A percentile compares a stretch with the other conserved stretches of the same genome.
Evolutionary conservation across 2,329 filamentous ascomycete species (phyloP).

Genomic region (Cladosporium colombiae): DNA sequence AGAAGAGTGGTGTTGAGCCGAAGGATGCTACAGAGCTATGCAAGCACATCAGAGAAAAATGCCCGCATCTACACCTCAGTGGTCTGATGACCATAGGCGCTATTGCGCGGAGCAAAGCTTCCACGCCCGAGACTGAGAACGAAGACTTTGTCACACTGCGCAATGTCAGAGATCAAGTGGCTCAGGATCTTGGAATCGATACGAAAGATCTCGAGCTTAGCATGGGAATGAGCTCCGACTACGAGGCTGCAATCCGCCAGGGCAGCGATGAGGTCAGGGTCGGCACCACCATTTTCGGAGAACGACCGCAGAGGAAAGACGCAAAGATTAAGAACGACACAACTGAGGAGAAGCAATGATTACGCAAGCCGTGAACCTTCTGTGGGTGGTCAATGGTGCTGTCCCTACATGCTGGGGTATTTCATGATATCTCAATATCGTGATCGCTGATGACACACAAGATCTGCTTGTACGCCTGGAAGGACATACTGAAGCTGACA

Average conservation of each 20-base stretch:
- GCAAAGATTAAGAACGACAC: conserved; percentile 60
- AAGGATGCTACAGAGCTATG: conserved; percentile 64
- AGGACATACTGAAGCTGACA: not conserved
- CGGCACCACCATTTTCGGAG: conserved; percentile 91
- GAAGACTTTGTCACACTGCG: conserved; percentile 78
- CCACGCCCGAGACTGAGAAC: conserved; percentile 74
- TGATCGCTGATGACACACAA: not conserved
- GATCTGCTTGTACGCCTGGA: not conserved
- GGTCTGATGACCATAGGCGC: conserved; percentile 98
- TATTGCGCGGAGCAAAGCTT: conserved; percentile 78
- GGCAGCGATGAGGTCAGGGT: conserved; percentile 90
- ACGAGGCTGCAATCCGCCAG: conserved; percentile 79
- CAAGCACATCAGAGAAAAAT: conserved; percentile 67
- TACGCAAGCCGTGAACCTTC: not conserved
- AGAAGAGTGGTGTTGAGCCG: conserved; percentile 80
- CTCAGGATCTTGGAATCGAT: conserved; percentile 58
- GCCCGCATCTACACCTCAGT: conserved; percentile 70
- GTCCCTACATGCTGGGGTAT: not conserved
- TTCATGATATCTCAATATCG: not conserved
- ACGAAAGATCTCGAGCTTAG: conserved; percentile 75
- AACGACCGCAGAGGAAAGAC: conserved; percentile 75
- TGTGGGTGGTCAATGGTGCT: not conserved
- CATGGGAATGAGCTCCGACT: conserved; percentile 99
- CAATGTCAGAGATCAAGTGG: conserved; percentile 71
- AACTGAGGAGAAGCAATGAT: conserved; percentile 24